Base-by-base conservation (phyloP, 345 rosid species). In the Moricandia arvensis region DNA sequence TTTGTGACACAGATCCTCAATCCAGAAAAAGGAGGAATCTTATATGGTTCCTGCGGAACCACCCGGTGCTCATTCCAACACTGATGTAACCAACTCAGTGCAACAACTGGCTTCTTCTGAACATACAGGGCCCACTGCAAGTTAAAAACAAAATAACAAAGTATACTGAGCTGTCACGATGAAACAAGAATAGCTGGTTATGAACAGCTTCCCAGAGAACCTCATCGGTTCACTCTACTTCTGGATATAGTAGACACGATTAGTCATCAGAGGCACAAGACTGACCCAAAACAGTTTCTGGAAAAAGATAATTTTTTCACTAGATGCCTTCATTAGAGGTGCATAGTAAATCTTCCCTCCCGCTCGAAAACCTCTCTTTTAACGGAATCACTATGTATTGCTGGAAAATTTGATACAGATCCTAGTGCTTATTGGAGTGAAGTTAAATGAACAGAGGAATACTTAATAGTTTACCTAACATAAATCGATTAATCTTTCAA, bases 41-140 rank as follows among this genome's bases (percentile, higher is more conserved):
- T 87, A 84, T 82, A 88, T n/a, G 87, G 72, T 73, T 91, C 97
- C 74, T 86, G 96, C 68, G 98, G 90, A 77, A 94, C 97, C 79
- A 92, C 85, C 62, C 96, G 99, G 65, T 95, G 99, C 84, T 95
- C 99, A 72, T 29, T 86, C 90, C 93, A 90, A 75, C 99, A 95
- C 68, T 87, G 97, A 77, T 79, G 77, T 76, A 95, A 79, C 99
- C 99, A 95, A 71, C 84, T 84, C 64, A 88, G 65, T 69, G 93
- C 82, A 69, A 92, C 93, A 38, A 83, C 73, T 10, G 97, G 97
- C 85, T 92, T 90, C 91, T 87, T 91, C 78, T 85, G 86, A 68
- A 64, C 75, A 84, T 89, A 85, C 75, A 86, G 73, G 77, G 98
- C 94, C 98, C 97, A 91, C 97, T 91, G 92, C 88, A 81, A 1